Evolutionary conservation across 2,329 filamentous ascomycete genomes (phyloP), one percentile per base, ranked within the genome.

Genomic region (Periconia sp.): DNA sequence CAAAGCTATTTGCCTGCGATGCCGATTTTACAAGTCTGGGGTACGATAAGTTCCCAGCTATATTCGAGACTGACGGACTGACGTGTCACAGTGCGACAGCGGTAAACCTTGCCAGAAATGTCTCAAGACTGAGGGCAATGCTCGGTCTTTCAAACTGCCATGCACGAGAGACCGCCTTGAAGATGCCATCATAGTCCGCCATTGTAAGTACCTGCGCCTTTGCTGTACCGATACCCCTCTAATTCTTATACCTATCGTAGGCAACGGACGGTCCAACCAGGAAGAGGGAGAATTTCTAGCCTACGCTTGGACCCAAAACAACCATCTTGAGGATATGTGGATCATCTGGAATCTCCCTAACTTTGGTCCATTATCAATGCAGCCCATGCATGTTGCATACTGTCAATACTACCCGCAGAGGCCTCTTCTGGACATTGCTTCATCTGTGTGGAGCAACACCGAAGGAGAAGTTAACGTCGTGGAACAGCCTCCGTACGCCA

Each of bases 201-300:
- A 58, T 15, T 64, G 64, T 66, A 61, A 31, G 51, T 55, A n/a
- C n/a, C 3, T n/a, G 5, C 6, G 10, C 15, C 32, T 8, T 12
- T 39, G 5, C 21, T 13, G 3, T 15, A n/a, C 4, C 13, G 16
- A 17, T 23, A 26, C 18, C 13, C n/a, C n/a, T n/a, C n/a, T n/a
- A n/a, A n/a, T n/a, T n/a, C n/a, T 59, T 6, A 63, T 28, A n/a
- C 15, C 22, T 8, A n/a, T 16, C 21, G 26, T 36, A 65, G 65
- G 64, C 40, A 69, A 70, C 47, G 66, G 65, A 11, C 64, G 66
- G 21, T 66, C 67, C 32, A 58, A 62, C 26, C 66, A 70, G 41
- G 52, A 57, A 19, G 59, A 67, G 39, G 66, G 59, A 12, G 59
- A 63, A 19, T 70, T 67, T 22, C 36, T 63, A 15, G 48, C 42